phyloP scores from a whole-genome alignment of 805 yeast species.

The Kodamaea kakaduensis region DNA sequence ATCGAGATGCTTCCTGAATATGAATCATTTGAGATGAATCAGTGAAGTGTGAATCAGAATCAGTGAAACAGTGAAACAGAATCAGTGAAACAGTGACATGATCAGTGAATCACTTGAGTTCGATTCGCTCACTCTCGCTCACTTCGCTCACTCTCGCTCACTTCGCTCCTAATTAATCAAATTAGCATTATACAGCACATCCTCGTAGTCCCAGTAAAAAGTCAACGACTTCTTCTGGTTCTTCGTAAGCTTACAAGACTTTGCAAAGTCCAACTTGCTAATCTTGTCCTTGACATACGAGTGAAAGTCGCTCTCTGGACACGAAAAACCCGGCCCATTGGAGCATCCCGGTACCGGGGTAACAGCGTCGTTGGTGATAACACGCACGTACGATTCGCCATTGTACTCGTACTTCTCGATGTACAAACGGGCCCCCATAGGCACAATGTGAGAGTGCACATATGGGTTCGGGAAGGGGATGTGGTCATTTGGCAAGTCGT shows the following conservation, averaged over 20 bases:
- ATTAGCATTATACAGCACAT: constrained; percentile 20
- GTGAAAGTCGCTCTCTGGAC: constrained; percentile 32
- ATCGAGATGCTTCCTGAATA: too few species aligned
- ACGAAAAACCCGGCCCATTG: constrained; percentile 39
- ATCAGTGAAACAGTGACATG: too few species aligned
- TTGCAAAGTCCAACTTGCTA: constrained; percentile 22
- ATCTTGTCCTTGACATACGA: constrained; percentile 26
- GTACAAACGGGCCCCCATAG: constrained; percentile 36
- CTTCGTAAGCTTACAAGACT: constrained; percentile 23
- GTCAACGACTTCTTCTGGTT: constrained; percentile 26
- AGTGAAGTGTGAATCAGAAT: too few species aligned
- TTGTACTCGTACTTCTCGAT: constrained; percentile 33
- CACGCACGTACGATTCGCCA: constrained; percentile 33
- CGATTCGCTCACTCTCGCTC: too few species aligned
- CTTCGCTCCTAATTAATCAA: constrained; percentile 6
- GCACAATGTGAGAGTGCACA: constrained; percentile 35
- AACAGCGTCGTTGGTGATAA: constrained; percentile 36
- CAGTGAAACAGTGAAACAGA: too few species aligned
- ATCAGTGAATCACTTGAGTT: too few species aligned
- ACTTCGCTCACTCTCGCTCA: too few species aligned
- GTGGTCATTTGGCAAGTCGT: constrained; percentile 38
- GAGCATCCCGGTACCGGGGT: constrained; percentile 30
- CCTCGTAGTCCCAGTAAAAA: constrained; percentile 41
- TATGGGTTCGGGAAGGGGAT: constrained; percentile 47
- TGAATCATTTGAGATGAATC: too few species aligned